phyloP scores from a whole-genome alignment of 352 stramenopile genomes.

The Peronosclerospora sorghi region DNA sequence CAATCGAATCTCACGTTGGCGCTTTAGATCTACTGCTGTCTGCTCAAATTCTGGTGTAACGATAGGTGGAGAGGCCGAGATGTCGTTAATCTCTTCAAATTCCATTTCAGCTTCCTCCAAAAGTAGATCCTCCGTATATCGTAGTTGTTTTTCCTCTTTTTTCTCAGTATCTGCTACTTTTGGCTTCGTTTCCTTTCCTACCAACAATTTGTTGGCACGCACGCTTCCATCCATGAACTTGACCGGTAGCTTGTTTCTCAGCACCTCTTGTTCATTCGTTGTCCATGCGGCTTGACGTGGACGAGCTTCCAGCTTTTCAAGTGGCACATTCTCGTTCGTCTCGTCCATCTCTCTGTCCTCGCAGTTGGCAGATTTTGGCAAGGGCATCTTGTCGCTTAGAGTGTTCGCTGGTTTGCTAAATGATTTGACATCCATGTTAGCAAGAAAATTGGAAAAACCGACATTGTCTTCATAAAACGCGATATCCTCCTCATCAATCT shows the following conservation, averaged over 20 bases:
- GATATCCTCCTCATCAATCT: slow-evolving; percentile 69
- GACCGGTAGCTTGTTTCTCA: slow-evolving; percentile 67
- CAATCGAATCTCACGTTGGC: slow-evolving; percentile 58
- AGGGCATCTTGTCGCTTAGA: slow-evolving; percentile 32
- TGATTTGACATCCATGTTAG: slow-evolving; percentile 66
- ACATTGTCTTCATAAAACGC: slow-evolving; percentile 68
- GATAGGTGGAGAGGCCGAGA: slow-evolving; percentile 1
- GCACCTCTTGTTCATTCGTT: slow-evolving; percentile 39
- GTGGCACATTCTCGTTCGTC: slow-evolving; percentile 34
- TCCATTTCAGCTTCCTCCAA: slow-evolving; percentile 76
- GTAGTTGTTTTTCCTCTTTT: slow-evolving; percentile 25
- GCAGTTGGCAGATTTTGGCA: slow-evolving; percentile 19
- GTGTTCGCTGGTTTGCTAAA: slow-evolving; percentile 32
- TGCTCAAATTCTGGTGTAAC: slow-evolving; percentile 7
- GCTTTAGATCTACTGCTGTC: slow-evolving; percentile 46
- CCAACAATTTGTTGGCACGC: slow-evolving; percentile 58
- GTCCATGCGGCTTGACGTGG: slow-evolving; percentile 55
- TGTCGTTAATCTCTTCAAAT: slow-evolving; percentile 59
- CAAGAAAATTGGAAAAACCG: slow-evolving; percentile 62
- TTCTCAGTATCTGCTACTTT: slow-evolving; percentile 14
- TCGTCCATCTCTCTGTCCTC: slow-evolving; percentile 15
- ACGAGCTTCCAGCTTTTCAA: slow-evolving; percentile 69
- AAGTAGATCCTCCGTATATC: slow-evolving; percentile 31
- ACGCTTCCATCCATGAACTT: slow-evolving; percentile 83
- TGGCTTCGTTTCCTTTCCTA: slow-evolving; percentile 24